Evolutionary conservation across 1,139 yeast genomes (phyloP), one percentile per base, ranked within the genome.

Genomic region (Protomyces arabidopsidicola): DNA sequence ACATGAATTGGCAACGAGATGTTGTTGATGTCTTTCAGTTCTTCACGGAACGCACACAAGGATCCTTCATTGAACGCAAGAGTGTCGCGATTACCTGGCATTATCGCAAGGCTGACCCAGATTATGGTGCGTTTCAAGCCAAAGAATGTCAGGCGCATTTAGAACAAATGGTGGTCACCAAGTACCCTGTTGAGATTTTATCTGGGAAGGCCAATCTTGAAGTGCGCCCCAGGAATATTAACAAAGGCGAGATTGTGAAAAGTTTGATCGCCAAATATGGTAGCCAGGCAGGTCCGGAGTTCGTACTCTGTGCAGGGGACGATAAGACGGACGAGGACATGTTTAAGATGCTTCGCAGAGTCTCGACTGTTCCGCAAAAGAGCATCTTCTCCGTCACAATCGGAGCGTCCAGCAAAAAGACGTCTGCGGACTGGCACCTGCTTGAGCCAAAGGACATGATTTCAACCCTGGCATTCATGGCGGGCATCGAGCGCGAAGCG

Each of bases 81-180:
- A 87, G 90, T 71, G 97, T 93, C 16, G 98, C 98, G 0, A 77
- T 93, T 65, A 91, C 98, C 0, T 95, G 99, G 99, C 99, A 95
- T 76, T 93, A 93, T 74, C 84, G 99, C 70, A 82, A 96, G 63
- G 84, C 96, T 0, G 98, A 90, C 71, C 98, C 98, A 0, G 96
- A 87, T 66, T 82, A 89, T 70, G 98, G 98, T 36, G 83, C 80
- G 54, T 91, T 82, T 76, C 97, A 90, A 75, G 95, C 98, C 0
- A 79, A 82, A 35, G 83, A 85, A 72, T 82, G 95, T 71, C 82
- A 86, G 68, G 79, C 84, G 50, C 86, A 86, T 68, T 76, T 95
- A 65, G 79, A 81, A 66, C 78, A 76, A 16, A 81, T 85, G 1
- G 83, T 90, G 22, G 87, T 84, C 1, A 76, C 77, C 55, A 82